A percentile compares a stretch with the other conserved stretches of the same genome.
Evolutionary conservation across 78 protist species (phyloP).

Genomic region (Dictyostelium firmibasis): DNA sequence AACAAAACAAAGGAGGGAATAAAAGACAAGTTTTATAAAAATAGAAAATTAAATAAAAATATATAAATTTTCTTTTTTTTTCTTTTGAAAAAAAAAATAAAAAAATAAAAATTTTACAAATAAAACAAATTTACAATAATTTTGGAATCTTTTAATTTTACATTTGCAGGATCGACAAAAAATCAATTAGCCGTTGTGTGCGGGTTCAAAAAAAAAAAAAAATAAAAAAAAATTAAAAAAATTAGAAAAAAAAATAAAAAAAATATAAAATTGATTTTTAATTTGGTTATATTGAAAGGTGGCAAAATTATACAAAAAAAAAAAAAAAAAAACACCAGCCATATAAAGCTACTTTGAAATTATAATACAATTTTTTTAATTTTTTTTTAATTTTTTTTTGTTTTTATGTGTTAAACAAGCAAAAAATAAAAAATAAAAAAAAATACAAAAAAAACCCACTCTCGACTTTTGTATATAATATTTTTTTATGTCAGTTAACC

Average conservation of each 20-base stretch:
- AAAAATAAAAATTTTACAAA: background rate
- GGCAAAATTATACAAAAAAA: too few relatives aligned
- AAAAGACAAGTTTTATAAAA: slow-evolving; percentile 26
- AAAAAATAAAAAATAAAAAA: background rate
- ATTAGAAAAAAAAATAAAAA: too few relatives aligned
- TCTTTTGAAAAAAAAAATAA: background rate
- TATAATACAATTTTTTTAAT: background rate
- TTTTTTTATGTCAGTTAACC: background rate
- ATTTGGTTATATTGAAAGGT: too few relatives aligned
- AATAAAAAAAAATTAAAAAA: too few relatives aligned
- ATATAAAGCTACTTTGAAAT: too few relatives aligned
- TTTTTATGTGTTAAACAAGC: background rate
- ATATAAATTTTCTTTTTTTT: too few relatives aligned
- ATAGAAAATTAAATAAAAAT: background rate
- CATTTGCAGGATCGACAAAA: background rate
- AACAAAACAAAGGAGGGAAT: slow-evolving; percentile 67
- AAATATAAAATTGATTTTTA: background rate
- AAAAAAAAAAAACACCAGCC: too few relatives aligned
- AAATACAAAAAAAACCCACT: background rate
- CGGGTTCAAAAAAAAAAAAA: too few relatives aligned
- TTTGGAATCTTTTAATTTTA: too few relatives aligned
- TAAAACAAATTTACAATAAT: background rate
- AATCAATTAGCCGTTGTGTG: background rate
- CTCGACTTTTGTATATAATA: background rate
- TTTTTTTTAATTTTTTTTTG: background rate